These are phyloP conservation scores for Vaucheria bursata DNA, from an alignment of 352 stramenopile genomes.

Conservation along the genomic window DNA sequence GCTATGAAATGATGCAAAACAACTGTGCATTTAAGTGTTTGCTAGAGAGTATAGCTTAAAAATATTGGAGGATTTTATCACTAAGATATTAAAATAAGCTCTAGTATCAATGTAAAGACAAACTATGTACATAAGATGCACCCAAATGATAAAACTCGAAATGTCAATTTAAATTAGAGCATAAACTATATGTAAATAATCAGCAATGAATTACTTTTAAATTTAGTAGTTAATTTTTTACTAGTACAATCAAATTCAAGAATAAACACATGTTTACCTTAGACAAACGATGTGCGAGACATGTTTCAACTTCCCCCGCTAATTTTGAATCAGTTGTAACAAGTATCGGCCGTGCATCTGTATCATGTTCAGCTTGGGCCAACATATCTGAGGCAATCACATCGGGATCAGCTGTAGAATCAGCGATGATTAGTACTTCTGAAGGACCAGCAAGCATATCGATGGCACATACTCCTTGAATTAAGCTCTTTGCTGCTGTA, in stretches of 20 bases:
- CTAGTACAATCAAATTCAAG: neutral
- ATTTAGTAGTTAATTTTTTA: neutral
- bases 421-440: slow-evolving; percentile 94
- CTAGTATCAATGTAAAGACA: too few relatives aligned
- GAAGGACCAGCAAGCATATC: slow-evolving; percentile 97
- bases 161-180: neutral
- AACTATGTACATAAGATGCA: neutral
- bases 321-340: slow-evolving; percentile 72
- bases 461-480: slow-evolving; percentile 88
- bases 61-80: too few relatives aligned
- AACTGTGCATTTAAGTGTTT: too few relatives aligned
- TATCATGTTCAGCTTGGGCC: slow-evolving; percentile 91
- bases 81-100: too few relatives aligned
- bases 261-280: slow-evolving; percentile 49
- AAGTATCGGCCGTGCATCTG: slow-evolving; percentile 88
- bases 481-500: slow-evolving; percentile 93
- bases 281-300: slow-evolving; percentile 63
- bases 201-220: neutral
- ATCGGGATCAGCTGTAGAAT: slow-evolving; percentile 71
- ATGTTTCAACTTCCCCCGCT: slow-evolving; percentile 78
- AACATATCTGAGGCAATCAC: slow-evolving; percentile 75
- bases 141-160: neutral
- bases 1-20: too few relatives aligned
- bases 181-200: neutral
- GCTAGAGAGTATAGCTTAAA: too few relatives aligned